These are phyloP conservation scores for Fraxinus anomala DNA, from an alignment of 257 asterid genomes.

Conservation along the genomic window DNA sequence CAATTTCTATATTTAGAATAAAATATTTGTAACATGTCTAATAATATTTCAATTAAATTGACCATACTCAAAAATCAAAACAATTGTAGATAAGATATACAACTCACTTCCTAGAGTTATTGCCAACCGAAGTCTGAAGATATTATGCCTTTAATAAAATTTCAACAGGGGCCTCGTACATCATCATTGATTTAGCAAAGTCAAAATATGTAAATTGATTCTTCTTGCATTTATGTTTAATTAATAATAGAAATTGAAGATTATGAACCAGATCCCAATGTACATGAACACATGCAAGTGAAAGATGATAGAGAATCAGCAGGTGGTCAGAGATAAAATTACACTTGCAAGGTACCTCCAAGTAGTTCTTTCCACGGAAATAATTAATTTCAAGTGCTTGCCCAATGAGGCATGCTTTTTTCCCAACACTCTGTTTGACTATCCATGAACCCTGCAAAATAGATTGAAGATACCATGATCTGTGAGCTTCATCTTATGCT, in stretches of 20 bases:
- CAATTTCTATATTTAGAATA: neutral
- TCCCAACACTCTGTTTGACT: constrained; percentile 95
- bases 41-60: neutral
- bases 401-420: constrained; percentile 87
- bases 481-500: constrained; percentile 2
- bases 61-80: neutral
- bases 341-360: constrained; percentile 60
- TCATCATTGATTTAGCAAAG: too few species aligned
- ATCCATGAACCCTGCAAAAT: constrained; percentile 87
- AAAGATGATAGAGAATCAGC: constrained; percentile 16
- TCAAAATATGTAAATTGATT: too few species aligned
- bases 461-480: constrained; percentile 13
- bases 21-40: neutral
- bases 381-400: constrained; percentile 83
- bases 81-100: neutral
- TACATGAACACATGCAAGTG: constrained; percentile 10
- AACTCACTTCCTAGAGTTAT: neutral
- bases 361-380: constrained; percentile 73
- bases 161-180: too few species aligned
- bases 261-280: neutral
- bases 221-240: too few species aligned
- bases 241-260: neutral
- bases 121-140: too few species aligned
- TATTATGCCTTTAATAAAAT: too few species aligned
- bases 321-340: constrained; percentile 18